Evolutionary conservation across 495 filamentous ascomycete species (phyloP), one percentile per base, ranked within the genome.

Genomic region (Aspergillus incahuasiensis): DNA sequence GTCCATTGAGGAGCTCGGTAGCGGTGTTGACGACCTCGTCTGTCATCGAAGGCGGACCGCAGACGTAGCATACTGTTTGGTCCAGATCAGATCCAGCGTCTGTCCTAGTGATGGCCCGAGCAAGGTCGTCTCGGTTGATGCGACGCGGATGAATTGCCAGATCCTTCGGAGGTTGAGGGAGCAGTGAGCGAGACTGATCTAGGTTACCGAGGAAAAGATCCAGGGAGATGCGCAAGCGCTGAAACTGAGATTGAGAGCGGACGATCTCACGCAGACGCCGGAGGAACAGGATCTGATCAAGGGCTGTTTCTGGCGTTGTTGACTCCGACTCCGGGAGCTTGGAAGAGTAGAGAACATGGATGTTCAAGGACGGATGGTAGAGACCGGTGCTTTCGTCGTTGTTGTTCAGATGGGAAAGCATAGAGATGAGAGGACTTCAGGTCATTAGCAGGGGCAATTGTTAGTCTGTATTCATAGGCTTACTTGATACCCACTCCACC

Each of bases 401-500:
- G 45, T 71, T 65, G 59, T 69, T 68, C 3, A 80, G 57, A 51
- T 80, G 77, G 6, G 73, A 72, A 30, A 81, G 63, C 25, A 81
- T 80, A 3, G 77, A 82, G 55, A 91, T 89, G 46, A 86, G 70
- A 32, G 80, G 84, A 16, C 78, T 81, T 19, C 32, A 12, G 32
- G 9, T 9, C 12, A 35, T 35, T 35, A 35, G 32, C 32, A 12
- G 1, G 4, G 48, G 13, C 35, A n/a, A 3, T 20, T 8, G 7
- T 15, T 15, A 41, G 22, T 22, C 6, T 15, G 32, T 12, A 35
- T 35, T 9, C 9, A 0, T 6, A 18, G 15, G 65, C 70, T 48
- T 61, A 76, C 74, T 96, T 96, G 41, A 96, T 86, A 1, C 91
- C 91, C 21, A 96, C 85, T 0, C 91, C 91, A 5, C 90, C 90